Conservation (phyloP, 768 basidiomycete genomes). For the Amanita pallidorosea region DNA sequence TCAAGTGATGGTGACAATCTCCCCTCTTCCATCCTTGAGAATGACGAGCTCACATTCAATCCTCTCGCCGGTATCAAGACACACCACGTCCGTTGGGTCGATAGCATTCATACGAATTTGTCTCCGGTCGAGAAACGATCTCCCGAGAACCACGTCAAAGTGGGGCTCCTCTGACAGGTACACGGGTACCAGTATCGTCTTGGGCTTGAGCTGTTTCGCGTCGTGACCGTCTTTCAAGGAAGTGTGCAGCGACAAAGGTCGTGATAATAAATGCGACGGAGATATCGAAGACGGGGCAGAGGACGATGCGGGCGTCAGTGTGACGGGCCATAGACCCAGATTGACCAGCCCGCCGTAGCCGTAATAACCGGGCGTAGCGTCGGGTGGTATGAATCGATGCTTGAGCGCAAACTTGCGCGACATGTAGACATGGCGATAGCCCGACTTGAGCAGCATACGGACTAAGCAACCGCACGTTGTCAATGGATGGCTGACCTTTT, state of each 20-base stretch:
- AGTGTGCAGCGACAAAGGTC: neutral
- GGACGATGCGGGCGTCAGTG: conserved; percentile 35
- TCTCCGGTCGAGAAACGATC: conserved; percentile 75
- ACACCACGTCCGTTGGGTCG: conserved; percentile 85
- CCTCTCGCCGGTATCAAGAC: conserved; percentile 87
- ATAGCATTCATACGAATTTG: conserved; percentile 72
- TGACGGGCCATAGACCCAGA: conserved; percentile 84
- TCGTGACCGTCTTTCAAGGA: neutral
- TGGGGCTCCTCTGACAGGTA: conserved; percentile 92
- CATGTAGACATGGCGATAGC: conserved; percentile 91
- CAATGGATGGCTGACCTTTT: neutral
- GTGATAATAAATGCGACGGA: conserved; percentile 6
- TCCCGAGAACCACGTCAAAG: conserved; percentile 90
- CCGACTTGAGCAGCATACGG: conserved; percentile 87
- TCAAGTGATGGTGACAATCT: conserved; percentile 83
- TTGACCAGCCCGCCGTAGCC: conserved; percentile 89
- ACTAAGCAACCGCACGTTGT: conserved; percentile 33
- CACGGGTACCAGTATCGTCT: conserved; percentile 45
- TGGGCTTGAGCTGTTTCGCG: conserved; percentile 15
- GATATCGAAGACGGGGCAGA: conserved; percentile 15
- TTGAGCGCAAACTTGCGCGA: conserved; percentile 86
- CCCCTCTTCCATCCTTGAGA: conserved; percentile 82
- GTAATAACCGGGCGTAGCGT: conserved; percentile 82
- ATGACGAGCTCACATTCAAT: conserved; percentile 90
- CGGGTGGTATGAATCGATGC: conserved; percentile 79